phyloP scores from a whole-genome alignment of 345 rosid species.

The Carallia brachiata region DNA sequence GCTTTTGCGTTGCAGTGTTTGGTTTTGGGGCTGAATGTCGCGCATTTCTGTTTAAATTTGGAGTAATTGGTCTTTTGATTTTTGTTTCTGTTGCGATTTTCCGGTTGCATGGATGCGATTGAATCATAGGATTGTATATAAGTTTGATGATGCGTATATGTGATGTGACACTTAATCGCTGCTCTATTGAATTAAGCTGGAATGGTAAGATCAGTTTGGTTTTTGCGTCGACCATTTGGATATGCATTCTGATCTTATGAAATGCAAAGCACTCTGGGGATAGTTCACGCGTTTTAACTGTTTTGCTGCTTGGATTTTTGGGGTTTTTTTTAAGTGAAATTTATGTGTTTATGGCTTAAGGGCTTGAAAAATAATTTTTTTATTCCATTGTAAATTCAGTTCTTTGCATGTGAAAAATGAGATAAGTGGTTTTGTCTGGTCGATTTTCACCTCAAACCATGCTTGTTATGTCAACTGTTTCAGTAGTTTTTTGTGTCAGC shows the following conservation, averaged over 20 bases:
- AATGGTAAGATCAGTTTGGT: no score
- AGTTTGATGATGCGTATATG: neutral
- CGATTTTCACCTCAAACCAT: neutral
- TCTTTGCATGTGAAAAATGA: neutral
- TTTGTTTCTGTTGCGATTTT: neutral
- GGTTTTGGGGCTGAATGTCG: constrained; percentile 12
- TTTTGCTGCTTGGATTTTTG: neutral
- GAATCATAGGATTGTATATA: neutral
- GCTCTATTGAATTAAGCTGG: no score
- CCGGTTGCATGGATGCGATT: neutral
- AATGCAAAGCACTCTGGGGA: neutral
- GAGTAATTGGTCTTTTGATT: neutral
- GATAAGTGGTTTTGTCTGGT: neutral
- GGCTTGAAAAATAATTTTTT: neutral
- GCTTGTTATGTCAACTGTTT: neutral
- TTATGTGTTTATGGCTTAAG: neutral
- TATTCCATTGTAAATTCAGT: neutral
- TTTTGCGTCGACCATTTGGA: neutral
- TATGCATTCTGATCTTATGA: neutral
- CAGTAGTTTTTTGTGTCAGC: neutral
- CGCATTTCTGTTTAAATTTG: constrained; percentile 11
- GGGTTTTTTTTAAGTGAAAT: constrained; percentile 3
- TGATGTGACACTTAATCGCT: no score
- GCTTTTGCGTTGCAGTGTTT: constrained; percentile 3
- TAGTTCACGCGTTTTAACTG: constrained; percentile 6